Base-by-base conservation (phyloP, 2,329 filamentous ascomycete species). In the Diaporthe aspalathi region DNA sequence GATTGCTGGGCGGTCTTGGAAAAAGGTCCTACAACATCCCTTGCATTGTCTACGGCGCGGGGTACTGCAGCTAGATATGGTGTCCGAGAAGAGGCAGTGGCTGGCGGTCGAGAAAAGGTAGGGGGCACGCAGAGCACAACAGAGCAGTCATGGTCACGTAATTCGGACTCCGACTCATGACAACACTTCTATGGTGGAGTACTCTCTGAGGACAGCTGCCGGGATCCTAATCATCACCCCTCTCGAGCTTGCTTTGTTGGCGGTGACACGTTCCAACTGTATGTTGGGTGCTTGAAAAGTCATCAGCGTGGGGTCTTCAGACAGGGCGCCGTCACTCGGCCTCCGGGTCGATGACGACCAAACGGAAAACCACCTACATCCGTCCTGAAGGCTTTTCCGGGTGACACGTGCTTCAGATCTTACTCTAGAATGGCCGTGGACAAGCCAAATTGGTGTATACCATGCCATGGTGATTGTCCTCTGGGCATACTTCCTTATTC, bases 1-100 rank as follows among this genome's bases (percentile, higher is more conserved):
- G 17, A 45, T 49, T 63, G n/a, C 40, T 63, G 27, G 43, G 60
- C 60, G 3, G 20, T 35, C 60, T 63, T 63, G 60, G 60, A 63
- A 63, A 11, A 11, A 24, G 45, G 20, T 63, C 43, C 32, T 24
- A 49, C 43, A 17, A n/a, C 43, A 35, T 22, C 43, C 27, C 43
- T 63, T 22, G 60, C 43, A 27, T 49, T n/a, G 20, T 14, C 7
- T 49, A 35, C 3, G 43, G 60, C 60, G 60, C 60, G 60, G 57
- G 60, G 60, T 63, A 35, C 43, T 63, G 45, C 27, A 14, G 60
- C 32, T 22, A 63, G 40, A 63, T 47, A 49, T 63, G 57, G 43
- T 35, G 11, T 9, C 57, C 57, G 43, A 63, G 40, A 5, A 63
- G 43, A 49, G 27, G 12, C 27, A 63, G 12, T 35, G 57, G 24